phyloP scores from a whole-genome alignment of 345 rosid genomes.

The Murraya koenigii region DNA sequence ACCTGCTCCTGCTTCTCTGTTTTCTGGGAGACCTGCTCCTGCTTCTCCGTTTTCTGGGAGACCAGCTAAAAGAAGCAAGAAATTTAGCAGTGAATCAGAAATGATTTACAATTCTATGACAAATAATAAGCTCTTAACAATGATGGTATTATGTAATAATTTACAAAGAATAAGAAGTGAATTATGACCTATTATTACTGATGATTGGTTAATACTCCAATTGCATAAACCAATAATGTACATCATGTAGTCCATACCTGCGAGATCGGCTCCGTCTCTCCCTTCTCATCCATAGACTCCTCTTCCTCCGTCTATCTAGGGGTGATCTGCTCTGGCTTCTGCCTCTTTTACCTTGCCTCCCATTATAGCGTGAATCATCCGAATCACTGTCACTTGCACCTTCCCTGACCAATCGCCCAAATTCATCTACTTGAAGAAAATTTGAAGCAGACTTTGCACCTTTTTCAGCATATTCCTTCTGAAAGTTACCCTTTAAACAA shows the following conservation, averaged over 20 bases:
- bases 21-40: constrained; percentile 30
- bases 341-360: constrained; percentile 35
- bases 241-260: constrained; percentile 32
- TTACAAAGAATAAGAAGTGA: not conserved
- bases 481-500: constrained; percentile 18
- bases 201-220: not conserved
- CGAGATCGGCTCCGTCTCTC: constrained; percentile 48
- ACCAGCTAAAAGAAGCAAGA: constrained; percentile 41
- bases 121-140: not conserved
- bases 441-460: constrained; percentile 22
- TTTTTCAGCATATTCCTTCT: constrained; percentile 29
- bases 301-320: constrained; percentile 38
- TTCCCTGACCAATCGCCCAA: constrained; percentile 57
- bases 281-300: constrained; percentile 37
- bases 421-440: constrained; percentile 47
- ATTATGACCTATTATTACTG: not conserved
- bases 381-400: constrained; percentile 61
- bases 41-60: constrained; percentile 37
- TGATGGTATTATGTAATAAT: not conserved
- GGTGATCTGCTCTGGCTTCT: constrained; percentile 50
- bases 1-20: constrained; percentile 42
- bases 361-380: constrained; percentile 33
- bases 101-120: not conserved
- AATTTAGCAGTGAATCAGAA: constrained; percentile 9
- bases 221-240: not conserved